Conservation (phyloP, 805 yeast species). For the Spathaspora boniae region DNA sequence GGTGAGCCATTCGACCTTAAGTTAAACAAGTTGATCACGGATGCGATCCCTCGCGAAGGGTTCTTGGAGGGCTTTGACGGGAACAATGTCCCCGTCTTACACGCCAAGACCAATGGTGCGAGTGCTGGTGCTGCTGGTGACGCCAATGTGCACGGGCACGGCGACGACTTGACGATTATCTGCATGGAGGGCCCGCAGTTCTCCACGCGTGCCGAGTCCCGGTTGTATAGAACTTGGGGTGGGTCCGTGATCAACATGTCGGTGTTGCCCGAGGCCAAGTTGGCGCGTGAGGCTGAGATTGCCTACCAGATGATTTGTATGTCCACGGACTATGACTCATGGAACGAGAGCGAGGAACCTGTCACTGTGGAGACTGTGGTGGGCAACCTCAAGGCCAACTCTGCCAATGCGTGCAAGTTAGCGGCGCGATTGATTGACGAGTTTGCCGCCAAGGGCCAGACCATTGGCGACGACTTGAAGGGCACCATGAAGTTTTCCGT, state of each 20-base stretch:
- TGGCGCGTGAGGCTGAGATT: constrained; percentile 96
- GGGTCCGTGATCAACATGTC: constrained; percentile 97
- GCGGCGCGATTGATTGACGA: constrained; percentile 67
- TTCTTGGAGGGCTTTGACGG: constrained; percentile 51
- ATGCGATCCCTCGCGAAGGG: constrained; percentile 41
- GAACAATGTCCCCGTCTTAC: constrained; percentile 46
- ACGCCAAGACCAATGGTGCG: constrained; percentile 66
- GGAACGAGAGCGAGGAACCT: constrained; percentile 94
- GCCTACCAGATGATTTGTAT: constrained; percentile 97
- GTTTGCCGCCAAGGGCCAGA: constrained; percentile 54
- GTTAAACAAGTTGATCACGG: constrained; percentile 62
- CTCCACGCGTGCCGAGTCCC: constrained; percentile 94
- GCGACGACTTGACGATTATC: constrained; percentile 75
- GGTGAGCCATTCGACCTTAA: constrained; percentile 92
- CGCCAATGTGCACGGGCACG: too few relatives aligned
- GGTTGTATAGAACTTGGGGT: constrained; percentile 80
- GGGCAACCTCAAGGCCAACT: constrained; percentile 82
- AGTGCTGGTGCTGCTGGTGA: too few relatives aligned
- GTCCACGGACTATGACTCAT: constrained; percentile 98
- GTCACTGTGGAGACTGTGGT: constrained; percentile 98
- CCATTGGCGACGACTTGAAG: constrained; percentile 63
- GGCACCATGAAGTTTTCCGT: constrained; percentile 82
- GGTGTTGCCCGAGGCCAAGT: constrained; percentile 93
- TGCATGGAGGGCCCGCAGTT: constrained; percentile 99
- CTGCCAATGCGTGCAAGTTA: constrained; percentile 77